These are phyloP conservation scores for Rhododendron simsii DNA, from an alignment of 148 eudicot species.

Conservation along the genomic window DNA sequence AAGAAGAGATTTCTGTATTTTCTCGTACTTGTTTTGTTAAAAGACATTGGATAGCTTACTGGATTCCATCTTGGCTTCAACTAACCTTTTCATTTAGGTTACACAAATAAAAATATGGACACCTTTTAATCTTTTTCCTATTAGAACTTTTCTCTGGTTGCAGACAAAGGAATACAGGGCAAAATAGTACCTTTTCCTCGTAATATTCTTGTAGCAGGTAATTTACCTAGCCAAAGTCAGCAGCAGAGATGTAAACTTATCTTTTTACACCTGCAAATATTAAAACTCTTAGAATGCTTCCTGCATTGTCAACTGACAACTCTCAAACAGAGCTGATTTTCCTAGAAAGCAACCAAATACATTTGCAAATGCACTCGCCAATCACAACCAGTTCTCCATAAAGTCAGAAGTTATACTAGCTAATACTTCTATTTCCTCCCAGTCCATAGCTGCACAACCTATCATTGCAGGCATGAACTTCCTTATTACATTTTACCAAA, in stretches of 20 bases:
- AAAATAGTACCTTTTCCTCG: conserved; percentile 54
- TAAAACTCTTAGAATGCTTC: conserved; percentile 1
- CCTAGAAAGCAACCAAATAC: background rate
- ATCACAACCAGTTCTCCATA: background rate
- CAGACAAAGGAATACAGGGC: background rate
- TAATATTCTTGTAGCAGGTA: conserved; percentile 62
- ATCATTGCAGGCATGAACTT: background rate
- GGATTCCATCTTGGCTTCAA: background rate
- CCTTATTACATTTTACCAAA: background rate
- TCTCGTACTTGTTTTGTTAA: background rate
- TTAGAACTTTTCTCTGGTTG: background rate
- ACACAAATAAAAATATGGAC: background rate
- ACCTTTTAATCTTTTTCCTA: background rate
- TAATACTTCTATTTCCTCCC: background rate
- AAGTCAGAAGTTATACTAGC: background rate
- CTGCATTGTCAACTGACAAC: background rate
- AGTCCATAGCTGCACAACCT: background rate
- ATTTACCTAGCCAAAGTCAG: conserved; percentile 57
- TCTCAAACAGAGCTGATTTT: background rate
- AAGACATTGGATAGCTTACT: background rate
- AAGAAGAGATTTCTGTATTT: background rate
- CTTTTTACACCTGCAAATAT: conserved; percentile 48
- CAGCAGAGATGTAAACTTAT: conserved; percentile 67
- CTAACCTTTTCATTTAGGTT: background rate
- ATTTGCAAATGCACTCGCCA: background rate